Conservation (phyloP, 202 grass and related monocot genomes). For the Setaria viridis region DNA sequence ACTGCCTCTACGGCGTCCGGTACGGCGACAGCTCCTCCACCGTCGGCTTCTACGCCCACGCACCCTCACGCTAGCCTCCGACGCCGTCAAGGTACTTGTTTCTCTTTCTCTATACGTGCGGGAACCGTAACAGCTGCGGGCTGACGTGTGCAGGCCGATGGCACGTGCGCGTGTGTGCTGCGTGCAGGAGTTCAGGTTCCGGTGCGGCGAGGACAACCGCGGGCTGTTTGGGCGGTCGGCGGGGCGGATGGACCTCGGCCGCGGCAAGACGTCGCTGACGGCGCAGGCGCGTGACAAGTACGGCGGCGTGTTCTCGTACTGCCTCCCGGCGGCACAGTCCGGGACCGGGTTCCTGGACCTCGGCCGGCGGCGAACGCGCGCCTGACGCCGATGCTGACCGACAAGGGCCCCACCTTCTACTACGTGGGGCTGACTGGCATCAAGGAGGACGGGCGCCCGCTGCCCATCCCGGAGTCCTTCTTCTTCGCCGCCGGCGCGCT, state of each 20-base stretch:
- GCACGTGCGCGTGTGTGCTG: no score
- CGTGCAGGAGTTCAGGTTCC: constrained; percentile 60
- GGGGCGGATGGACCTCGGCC: constrained; percentile 76
- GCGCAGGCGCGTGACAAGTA: constrained; percentile 58
- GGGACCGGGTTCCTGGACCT: constrained; percentile 63
- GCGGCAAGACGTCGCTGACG: constrained; percentile 60
- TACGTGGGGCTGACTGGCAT: constrained; percentile 62
- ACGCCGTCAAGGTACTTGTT: constrained; percentile 8
- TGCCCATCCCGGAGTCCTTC: constrained; percentile 40
- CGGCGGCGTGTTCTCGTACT: constrained; percentile 70
- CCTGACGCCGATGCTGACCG: constrained; percentile 64
- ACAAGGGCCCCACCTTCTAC: constrained; percentile 71
- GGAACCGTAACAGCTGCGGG: no score
- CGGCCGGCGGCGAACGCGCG: constrained; percentile 37
- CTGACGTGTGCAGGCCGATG: no score
- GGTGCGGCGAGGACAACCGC: constrained; percentile 73
- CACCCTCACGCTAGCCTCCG: constrained; percentile 56
- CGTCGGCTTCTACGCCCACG: constrained; percentile 70
- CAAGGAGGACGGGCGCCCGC: constrained; percentile 51
- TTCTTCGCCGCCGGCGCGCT: constrained; percentile 58
- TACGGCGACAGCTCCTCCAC: constrained; percentile 81
- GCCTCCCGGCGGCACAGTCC: constrained; percentile 54
- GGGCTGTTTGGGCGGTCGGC: constrained; percentile 68
- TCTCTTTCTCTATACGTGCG: no score
- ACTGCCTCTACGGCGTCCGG: constrained; percentile 61